Evolutionary conservation across 192 early-diverging fungal species (phyloP).

Genomic region (Podila clonocystis): DNA sequence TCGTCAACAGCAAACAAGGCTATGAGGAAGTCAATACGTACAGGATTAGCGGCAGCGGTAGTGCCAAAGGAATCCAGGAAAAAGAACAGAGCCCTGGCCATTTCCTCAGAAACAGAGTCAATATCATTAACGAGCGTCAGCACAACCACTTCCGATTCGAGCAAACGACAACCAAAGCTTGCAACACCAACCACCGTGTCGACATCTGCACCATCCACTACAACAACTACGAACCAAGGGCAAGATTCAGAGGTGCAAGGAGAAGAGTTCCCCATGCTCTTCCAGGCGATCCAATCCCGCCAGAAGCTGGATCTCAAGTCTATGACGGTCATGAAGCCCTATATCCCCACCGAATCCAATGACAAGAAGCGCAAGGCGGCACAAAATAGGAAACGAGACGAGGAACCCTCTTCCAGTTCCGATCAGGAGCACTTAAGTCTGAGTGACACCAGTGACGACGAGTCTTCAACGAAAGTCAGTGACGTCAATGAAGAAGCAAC

Average conservation of each 20-base stretch:
- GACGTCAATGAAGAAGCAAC: background rate
- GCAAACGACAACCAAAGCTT: background rate
- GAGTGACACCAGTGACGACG: background rate
- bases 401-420: background rate
- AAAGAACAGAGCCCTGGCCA: background rate
- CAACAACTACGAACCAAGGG: background rate
- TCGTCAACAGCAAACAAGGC: background rate
- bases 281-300: slow-evolving; percentile 23
- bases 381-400: background rate
- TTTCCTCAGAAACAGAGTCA: too few species aligned
- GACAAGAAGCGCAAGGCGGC: slow-evolving; percentile 28
- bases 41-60: background rate
- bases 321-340: slow-evolving; percentile 13
- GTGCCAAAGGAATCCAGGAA: background rate
- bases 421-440: background rate
- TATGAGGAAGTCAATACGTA: background rate
- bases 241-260: background rate
- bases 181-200: background rate
- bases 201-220: background rate
- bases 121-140: too few species aligned
- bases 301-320: slow-evolving; percentile 19
- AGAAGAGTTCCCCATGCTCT: slow-evolving; percentile 10
- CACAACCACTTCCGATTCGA: background rate
- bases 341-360: slow-evolving; percentile 7
- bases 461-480: background rate